phyloP scores from a whole-genome alignment of 345 rosid genomes.

The Pseudoturritis turrita region DNA sequence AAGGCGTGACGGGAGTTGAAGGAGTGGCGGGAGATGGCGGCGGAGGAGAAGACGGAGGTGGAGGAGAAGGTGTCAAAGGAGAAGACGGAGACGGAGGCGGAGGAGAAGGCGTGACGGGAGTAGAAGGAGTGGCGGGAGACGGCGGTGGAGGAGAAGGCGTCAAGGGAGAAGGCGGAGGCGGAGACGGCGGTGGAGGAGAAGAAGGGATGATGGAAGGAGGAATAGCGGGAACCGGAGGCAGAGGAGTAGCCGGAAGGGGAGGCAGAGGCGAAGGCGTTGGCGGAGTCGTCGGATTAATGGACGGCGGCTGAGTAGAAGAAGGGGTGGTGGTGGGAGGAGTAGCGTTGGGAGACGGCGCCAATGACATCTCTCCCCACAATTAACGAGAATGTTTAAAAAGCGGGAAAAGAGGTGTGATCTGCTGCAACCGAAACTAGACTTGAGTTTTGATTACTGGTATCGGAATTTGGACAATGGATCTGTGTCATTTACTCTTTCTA shows the following conservation, averaged over 20 bases:
- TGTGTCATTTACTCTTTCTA: background rate
- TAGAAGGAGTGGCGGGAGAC: too few species aligned
- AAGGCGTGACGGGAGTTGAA: background rate
- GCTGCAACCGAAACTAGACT: background rate
- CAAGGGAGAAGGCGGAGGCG: background rate
- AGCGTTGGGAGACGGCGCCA: conserved; percentile 32
- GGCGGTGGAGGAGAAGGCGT: background rate
- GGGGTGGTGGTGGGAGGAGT: conserved; percentile 6
- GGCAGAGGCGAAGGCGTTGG: too few species aligned
- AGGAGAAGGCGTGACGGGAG: conserved; percentile 19
- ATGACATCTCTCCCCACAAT: conserved; percentile 35
- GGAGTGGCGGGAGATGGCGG: conserved; percentile 31
- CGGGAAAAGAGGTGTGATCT: background rate
- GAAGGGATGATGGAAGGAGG: background rate
- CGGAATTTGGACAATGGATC: background rate
- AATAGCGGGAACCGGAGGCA: conserved; percentile 20
- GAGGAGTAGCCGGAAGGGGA: background rate
- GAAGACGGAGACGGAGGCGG: conserved; percentile 34
- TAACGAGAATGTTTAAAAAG: background rate
- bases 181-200: background rate
- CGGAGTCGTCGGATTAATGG: too few species aligned
- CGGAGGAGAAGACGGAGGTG: conserved; percentile 16
- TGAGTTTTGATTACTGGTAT: conserved; percentile 4
- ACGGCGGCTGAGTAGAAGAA: background rate
- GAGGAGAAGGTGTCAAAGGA: background rate